Evolutionary conservation across 2,329 filamentous ascomycete genomes (phyloP), one percentile per base, ranked within the genome.

Genomic region (Penicillium sp.): DNA sequence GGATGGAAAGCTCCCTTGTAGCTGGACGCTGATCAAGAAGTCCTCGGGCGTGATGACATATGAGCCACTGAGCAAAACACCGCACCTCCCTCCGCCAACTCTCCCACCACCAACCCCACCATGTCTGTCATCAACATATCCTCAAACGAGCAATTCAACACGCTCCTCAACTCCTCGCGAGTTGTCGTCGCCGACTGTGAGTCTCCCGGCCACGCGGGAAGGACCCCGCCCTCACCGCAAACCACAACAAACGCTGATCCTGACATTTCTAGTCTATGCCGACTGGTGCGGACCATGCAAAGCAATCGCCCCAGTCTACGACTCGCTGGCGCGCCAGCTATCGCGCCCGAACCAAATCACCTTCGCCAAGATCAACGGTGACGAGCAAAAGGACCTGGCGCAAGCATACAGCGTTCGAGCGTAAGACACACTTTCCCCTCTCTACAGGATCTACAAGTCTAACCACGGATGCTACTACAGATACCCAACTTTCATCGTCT

Each of bases 101-200:
- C 46, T 54, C 45, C 53, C 42, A 46, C 47, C 53, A 32, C 56
- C 42, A 23, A 47, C 50, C 55, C 53, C 58, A 73, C 61, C 47
- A 75, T 76, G 72, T 66, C 72, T 32, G 67, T 70, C 46, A 63
- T 76, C 46, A 62, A 74, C 10, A 84, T 92, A 60, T 75, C 75
- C 52, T 91, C 87, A 1, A 71, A 79, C 12, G 75, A 76, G 62
- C 83, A 92, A 65, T 86, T 95, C 63, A 79, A 78, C 61, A 72
- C 75, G 28, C 72, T 93, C 53, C 78, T 95, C 54, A 80, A 80
- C 54, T 82, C 80, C 47, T 90, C 88, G 29, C 82, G 81, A 58
- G 82, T 95, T 52, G 88, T 97, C 37, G 85, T 97, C 47, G 84
- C 86, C 64, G 88, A 95, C 74, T 96, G 90, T 95, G 77, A 80